Conservation (phyloP, 1,139 yeast species). For the Arxiozyma slooffiae region DNA sequence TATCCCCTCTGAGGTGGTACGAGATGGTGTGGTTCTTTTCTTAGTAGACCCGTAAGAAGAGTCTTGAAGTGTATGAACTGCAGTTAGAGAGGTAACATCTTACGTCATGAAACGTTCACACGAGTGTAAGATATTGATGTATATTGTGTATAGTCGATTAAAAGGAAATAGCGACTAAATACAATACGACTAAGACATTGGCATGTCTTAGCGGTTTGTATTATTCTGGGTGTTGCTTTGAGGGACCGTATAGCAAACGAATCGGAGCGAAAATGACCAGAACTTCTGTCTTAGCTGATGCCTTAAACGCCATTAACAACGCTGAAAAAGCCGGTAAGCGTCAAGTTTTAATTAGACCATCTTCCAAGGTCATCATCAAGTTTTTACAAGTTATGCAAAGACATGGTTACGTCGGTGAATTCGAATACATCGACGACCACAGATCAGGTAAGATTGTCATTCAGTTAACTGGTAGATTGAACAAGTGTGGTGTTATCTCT, state of each 20-base stretch:
- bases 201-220: no score
- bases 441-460: constrained; percentile 97
- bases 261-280: constrained; percentile 64
- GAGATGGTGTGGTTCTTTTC: not conserved
- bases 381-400: constrained; percentile 95
- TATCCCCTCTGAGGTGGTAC: not conserved
- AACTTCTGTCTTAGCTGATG: constrained; percentile 98
- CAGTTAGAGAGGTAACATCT: not conserved
- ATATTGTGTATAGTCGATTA: not conserved
- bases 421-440: constrained; percentile 98
- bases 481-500: constrained; percentile 97
- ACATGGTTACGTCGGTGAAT: constrained; percentile 98
- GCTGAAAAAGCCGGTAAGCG: constrained; percentile 99
- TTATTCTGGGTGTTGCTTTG: no score
- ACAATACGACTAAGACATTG: no score
- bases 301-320: constrained; percentile 95
- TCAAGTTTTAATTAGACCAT: constrained; percentile 97
- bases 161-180: not conserved
- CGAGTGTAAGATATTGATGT: not conserved
- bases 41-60: no score
- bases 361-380: constrained; percentile 96
- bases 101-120: no score
- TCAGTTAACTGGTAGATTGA: constrained; percentile 94
- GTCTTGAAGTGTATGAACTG: not conserved
- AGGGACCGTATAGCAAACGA: constrained; percentile 1